Conservation (phyloP, 2,329 filamentous ascomycete species). For the Cordyceps tenuipes region DNA sequence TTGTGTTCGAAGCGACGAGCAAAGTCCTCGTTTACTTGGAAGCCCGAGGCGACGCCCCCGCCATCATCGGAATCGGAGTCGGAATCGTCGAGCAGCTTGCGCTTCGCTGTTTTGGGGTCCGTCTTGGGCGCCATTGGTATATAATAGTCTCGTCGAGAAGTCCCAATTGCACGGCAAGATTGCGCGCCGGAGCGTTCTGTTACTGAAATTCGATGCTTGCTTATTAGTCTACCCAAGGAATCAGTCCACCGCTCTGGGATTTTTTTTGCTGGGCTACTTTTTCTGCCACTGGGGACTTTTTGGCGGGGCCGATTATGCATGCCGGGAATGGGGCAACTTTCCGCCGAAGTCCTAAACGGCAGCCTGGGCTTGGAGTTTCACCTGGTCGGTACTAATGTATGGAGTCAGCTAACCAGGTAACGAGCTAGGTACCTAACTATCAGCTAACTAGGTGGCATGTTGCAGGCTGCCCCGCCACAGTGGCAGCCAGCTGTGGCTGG, state of each 20-base stretch:
- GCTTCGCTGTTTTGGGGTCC: conserved; percentile 32
- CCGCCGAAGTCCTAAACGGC: conserved; percentile 11
- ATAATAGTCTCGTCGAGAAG: neutral
- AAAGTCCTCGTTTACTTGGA: conserved; percentile 87
- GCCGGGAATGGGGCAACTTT: conserved; percentile 17
- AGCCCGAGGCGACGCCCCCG: conserved; percentile 34
- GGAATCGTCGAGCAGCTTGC: conserved; percentile 48
- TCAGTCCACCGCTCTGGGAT: neutral
- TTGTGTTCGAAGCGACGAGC: conserved; percentile 90
- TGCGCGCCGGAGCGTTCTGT: neutral
- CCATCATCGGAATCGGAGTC: conserved; percentile 40
- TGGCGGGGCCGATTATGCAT: conserved; percentile 13
- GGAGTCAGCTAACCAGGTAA: too few relatives aligned
- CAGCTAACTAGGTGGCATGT: too few relatives aligned
- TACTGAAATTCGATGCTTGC: neutral
- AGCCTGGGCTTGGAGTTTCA: neutral
- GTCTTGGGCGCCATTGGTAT: neutral
- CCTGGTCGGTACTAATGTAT: too few relatives aligned
- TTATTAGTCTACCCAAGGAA: neutral
- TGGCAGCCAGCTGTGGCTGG: conserved; percentile 10
- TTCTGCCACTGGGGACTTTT: conserved; percentile 14
- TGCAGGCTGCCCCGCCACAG: conserved; percentile 4
- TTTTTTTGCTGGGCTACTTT: conserved; percentile 3
- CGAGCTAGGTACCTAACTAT: too few relatives aligned
- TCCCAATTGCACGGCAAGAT: neutral